Base-by-base conservation (phyloP, 2,329 filamentous ascomycete species). In the Ophiognomonia clavigignenti-juglandacearum region DNA sequence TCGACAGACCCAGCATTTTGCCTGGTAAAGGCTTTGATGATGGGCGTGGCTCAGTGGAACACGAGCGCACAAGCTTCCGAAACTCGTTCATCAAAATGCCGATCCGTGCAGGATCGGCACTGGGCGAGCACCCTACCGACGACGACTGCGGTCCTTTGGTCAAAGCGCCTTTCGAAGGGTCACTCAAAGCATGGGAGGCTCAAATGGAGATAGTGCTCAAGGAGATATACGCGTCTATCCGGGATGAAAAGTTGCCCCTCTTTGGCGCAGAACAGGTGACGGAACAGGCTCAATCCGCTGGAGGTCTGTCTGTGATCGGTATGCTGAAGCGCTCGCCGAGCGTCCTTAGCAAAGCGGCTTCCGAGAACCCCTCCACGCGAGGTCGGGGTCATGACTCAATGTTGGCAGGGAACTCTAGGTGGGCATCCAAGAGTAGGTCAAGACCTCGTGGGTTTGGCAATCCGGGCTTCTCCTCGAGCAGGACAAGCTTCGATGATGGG, bases 121-220 rank as follows among this genome's bases (percentile, higher is more conserved):
- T 68, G n/a, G 60, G 70, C 14, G 62, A 67, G 18, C 59, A 65
- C 24, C 53, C 56, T 3, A 64, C 71, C 39, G 59, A 63, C 4
- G 80, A 85, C 43, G 75, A 79, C 45, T 83, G 83, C 53, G 89
- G 88, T 1, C 85, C 87, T 4, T 73, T 97, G 18, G 86, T 97
- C 22, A 90, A 83, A 59, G 69, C 77, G 8, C 82, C 85, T 0
- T 95, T 90, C 60, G 80, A 82, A 43, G 92, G 90, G 6, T 73
- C 83, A 0, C 74, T 86, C 59, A 84, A 83, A 54, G 83, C 80
- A 2, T 98, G 93, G 93, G 89, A 96, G 62, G 75, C 80, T 29
- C 90, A 96, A 62, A 75, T 98, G 34, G 93, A 98, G 66, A 72
- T 79, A n/a, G 87, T 97, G 6, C 74, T 98, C 22, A 96, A 95